These are phyloP conservation scores for Sporothrix humicola DNA, from an alignment of 2,329 filamentous ascomycete genomes.

Conservation along the genomic window DNA sequence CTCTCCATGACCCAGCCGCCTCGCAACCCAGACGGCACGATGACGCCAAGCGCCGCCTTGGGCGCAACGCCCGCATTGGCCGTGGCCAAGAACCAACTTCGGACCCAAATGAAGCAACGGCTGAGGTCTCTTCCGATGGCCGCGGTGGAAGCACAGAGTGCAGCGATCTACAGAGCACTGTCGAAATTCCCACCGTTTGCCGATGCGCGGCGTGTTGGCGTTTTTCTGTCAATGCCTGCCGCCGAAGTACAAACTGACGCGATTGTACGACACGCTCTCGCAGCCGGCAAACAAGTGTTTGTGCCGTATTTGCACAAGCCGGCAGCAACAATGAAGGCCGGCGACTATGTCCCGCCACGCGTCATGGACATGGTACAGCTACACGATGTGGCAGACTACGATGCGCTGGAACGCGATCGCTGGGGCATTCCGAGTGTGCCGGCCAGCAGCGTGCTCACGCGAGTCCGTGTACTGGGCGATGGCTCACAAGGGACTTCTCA, in stretches of 20 bases:
- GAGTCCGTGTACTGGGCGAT: conserved; percentile 76
- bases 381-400: conserved; percentile 74
- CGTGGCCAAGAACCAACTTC: conserved; percentile 76
- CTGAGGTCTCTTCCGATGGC: conserved; percentile 68
- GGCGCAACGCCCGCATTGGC: conserved; percentile 61
- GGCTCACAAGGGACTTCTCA: conserved; percentile 40
- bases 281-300: conserved; percentile 81
- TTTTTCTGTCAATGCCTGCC: conserved; percentile 92
- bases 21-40: conserved; percentile 1
- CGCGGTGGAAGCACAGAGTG: conserved; percentile 70
- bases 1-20: neutral
- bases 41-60: conserved; percentile 20
- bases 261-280: conserved; percentile 82
- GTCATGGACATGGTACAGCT: conserved; percentile 97
- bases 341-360: conserved; percentile 59
- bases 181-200: conserved; percentile 74
- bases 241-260: conserved; percentile 83
- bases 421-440: conserved; percentile 95
- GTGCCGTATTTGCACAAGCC: conserved; percentile 84
- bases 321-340: conserved; percentile 45
- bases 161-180: conserved; percentile 67
- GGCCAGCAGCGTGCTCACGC: conserved; percentile 64
- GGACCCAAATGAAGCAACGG: conserved; percentile 70
- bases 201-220: conserved; percentile 74
- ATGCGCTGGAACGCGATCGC: conserved; percentile 74